Base-by-base conservation (phyloP, 345 rosid species). In the Eucalyptus curtisii region DNA sequence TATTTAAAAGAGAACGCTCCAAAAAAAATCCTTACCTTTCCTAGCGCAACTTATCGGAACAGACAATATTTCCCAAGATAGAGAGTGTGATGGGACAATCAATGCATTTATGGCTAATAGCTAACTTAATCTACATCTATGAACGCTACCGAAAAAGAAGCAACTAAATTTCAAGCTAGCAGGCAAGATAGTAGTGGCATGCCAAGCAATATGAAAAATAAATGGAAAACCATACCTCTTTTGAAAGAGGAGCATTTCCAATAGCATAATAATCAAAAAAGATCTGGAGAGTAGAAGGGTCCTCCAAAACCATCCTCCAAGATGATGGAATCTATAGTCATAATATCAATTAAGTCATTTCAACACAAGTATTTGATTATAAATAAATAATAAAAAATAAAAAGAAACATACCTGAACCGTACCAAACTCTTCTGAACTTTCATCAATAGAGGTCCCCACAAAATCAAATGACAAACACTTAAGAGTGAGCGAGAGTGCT, bases 341-440 rank as follows among this genome's bases (percentile, higher is more conserved):
- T 50, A 59, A 85, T 40, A 76, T 76, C 30, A 76, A 24, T 76
- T 22, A 76, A 20, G 47, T 40, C 84, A 40, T 40, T 87, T 87
- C 85, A 66, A 47, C 81, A 85, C 61, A 89, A 87, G 57, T 66
- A 90, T 49, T 88, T 10, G 7, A 66, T 31, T 44, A 48, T n/a
- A 40, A 86, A 86, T 50, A 86, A 87, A 31, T 57, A 79, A 48
- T 6, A 53, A 89, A 57, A 86, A 79, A 88, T 86, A 86, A 47
- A 86, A 86, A 27, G 59, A 85, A 49, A 50, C 87, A 86, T 92
- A 97, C 99, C 99, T 97, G 99, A 91, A 98, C 97, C 49, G 99
- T 97, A 90, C 99, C 99, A 94, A 97, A 98, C 93, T 98, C 99
- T 91, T 97, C 99, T 50, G 99, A 96, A 90, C 99, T 96, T 95